phyloP scores from a whole-genome alignment of 495 filamentous ascomycete genomes.

The Cercophora newfieldiana region DNA sequence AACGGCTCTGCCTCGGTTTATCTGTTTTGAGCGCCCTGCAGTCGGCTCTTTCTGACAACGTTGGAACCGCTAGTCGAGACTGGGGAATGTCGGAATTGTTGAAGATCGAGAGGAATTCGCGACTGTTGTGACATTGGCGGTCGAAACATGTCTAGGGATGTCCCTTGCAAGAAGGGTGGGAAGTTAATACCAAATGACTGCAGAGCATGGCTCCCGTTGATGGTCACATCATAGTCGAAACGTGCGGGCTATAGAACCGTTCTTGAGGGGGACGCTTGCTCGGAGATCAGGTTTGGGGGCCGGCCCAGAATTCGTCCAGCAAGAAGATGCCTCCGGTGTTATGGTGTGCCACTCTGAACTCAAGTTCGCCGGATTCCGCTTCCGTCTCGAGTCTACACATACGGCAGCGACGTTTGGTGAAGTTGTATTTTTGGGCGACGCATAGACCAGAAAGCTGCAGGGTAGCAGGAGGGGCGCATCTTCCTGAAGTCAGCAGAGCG shows the following conservation, averaged over 20 bases:
- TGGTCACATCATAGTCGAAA: constrained; percentile 16
- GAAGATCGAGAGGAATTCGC: neutral
- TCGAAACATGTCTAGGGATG: neutral
- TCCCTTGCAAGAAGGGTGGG: constrained; percentile 19
- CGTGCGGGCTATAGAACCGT: constrained; percentile 6
- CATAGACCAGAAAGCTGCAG: constrained; percentile 32
- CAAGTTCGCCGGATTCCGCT: constrained; percentile 2
- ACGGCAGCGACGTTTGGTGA: constrained; percentile 14
- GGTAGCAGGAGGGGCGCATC: constrained; percentile 31
- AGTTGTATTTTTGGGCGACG: constrained; percentile 21
- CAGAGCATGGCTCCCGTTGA: constrained; percentile 13
- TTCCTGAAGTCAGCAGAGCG: constrained; percentile 34
- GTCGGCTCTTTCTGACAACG: neutral
- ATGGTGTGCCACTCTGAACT: neutral
- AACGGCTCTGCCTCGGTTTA: neutral
- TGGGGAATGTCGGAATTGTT: neutral
- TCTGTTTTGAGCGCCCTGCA: constrained; percentile 14
- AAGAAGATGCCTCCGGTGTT: neutral
- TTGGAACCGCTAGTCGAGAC: neutral
- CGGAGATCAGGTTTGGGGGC: constrained; percentile 17
- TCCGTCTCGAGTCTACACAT: neutral
- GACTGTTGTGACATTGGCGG: constrained; percentile 14
- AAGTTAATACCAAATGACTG: constrained; percentile 22
- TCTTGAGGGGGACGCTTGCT: neutral
- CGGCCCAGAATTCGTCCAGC: neutral